These are phyloP conservation scores for Phaeosphaeria sp. DNA, from an alignment of 2,329 filamentous ascomycete species.

Conservation along the genomic window DNA sequence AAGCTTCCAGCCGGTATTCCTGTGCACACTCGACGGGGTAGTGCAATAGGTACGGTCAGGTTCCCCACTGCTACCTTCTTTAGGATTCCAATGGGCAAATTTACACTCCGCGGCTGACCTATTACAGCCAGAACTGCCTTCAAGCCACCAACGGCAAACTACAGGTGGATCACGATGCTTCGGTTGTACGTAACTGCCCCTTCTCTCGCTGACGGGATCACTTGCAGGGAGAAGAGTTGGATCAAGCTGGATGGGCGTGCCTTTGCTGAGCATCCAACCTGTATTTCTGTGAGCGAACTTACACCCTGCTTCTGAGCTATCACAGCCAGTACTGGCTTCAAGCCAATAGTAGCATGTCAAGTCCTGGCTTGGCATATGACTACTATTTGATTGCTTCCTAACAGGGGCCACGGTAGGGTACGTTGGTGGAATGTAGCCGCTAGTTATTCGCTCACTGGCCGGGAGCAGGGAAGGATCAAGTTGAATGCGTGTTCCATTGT, in stretches of 20 bases:
- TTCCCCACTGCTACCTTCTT: no score
- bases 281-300: conserved; percentile 34
- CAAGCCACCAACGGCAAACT: background rate
- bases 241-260: conserved; percentile 2
- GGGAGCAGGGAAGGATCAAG: conserved; percentile 1
- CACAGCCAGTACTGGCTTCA: conserved; percentile 13
- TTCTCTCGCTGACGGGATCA: no score
- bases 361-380: background rate
- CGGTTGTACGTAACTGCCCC: no score
- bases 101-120: background rate
- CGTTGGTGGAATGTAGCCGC: background rate
- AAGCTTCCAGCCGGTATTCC: background rate
- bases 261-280: conserved; percentile 13
- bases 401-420: background rate
- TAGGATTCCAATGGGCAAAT: background rate
- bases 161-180: background rate
- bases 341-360: conserved; percentile 28
- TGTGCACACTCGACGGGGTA: background rate
- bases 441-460: background rate
- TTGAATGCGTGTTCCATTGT: background rate
- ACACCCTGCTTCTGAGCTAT: conserved; percentile 24
- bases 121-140: background rate
- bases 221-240: background rate
- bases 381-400: background rate
- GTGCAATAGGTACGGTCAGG: background rate